Evolutionary conservation across 768 basidiomycete genomes (phyloP).

Genomic region (Termitomyces sp.): DNA sequence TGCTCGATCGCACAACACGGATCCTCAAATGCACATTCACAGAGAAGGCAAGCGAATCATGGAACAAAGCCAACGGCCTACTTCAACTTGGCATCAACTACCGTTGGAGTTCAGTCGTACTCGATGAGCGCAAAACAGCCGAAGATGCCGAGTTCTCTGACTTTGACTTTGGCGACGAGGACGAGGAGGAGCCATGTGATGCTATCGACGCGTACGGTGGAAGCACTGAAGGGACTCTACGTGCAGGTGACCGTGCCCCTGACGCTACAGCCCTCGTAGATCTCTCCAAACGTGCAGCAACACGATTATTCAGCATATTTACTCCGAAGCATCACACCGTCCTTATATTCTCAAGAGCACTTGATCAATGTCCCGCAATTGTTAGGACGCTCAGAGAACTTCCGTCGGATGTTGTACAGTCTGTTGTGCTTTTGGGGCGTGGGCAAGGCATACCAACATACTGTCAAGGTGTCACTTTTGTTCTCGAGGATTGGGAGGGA

Average conservation of each 20-base stretch:
- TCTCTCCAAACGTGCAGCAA: slow-evolving; percentile 3
- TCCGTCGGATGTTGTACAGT: slow-evolving; percentile 19
- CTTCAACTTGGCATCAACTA: slow-evolving; percentile 48
- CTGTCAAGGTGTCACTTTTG: slow-evolving; percentile 28
- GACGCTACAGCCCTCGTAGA: slow-evolving; percentile 31
- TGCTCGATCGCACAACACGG: slow-evolving; percentile 33
- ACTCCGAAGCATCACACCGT: slow-evolving; percentile 30
- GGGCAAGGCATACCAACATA: slow-evolving; percentile 15
- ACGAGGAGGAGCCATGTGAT: slow-evolving; percentile 10
- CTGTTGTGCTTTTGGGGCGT: slow-evolving; percentile 22
- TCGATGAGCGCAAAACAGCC: slow-evolving; percentile 30
- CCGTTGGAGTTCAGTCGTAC: slow-evolving; percentile 40
- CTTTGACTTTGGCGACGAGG: slow-evolving; percentile 5
- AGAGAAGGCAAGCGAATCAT: slow-evolving; percentile 8
- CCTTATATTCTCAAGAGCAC: slow-evolving; percentile 28
- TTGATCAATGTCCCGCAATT: slow-evolving; percentile 14
- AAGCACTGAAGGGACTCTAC: slow-evolving; percentile 18
- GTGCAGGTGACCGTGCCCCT: slow-evolving; percentile 40
- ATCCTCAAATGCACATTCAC: slow-evolving; percentile 19
- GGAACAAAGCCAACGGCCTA: slow-evolving; percentile 19
- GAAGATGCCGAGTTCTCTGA: slow-evolving; percentile 10
- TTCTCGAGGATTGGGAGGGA: slow-evolving; percentile 15
- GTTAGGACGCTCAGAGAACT: slow-evolving; percentile 9
- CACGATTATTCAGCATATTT: slow-evolving; percentile 28
- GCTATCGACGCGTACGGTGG: slow-evolving; percentile 18